Base-by-base conservation (phyloP, 768 basidiomycete species). In the Mycena galopus region DNA sequence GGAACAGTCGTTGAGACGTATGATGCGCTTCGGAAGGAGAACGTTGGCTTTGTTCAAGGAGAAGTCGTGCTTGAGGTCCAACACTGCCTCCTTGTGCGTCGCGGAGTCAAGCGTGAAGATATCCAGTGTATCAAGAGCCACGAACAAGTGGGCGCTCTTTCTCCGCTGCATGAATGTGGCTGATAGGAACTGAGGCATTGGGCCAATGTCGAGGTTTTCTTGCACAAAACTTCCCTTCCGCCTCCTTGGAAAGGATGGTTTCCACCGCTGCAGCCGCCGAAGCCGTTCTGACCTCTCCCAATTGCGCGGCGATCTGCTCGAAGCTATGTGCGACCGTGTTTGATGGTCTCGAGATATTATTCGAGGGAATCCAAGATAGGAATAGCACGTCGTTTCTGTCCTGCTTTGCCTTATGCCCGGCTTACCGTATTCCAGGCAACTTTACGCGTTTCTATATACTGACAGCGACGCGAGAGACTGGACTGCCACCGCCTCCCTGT, bases 131-230 rank as follows among this genome's bases (percentile, higher is more conserved):
- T 96, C 19, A 77, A 94, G 75, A 95, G 94, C 81, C 94, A 96
- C 72, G 94, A 95, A 78, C 94, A 95, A 84, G 94, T 94, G 65
- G 60, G 77, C 65, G 3, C 51, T 30, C 39, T 64, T 4, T 44
- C 42, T 21, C 27, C 44, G 30, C 21, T 44, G 16, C 14, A 30
- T 21, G 42, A 11, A 4, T 25, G 12, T 44, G 35, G 12, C 59
- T 73, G 30, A 61, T 7, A 39, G 50, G 29, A 47, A 71, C 51
- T 29, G 72, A 95, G 94, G 94, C 94, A 17, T 80, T 95, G 29
- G 94, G 94, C 19, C 94, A 96, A 81, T 96, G 94, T 79, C 85
- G 84, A n/a, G 82, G 78, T 21, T 95, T 93, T 81, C 80, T 95
- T 23, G 76, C 81, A 16, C 76, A 81, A 62, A 78, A 88, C 53